Conservation (phyloP, 2,329 filamentous ascomycete species). For the Exophiala lecanii-corni region DNA sequence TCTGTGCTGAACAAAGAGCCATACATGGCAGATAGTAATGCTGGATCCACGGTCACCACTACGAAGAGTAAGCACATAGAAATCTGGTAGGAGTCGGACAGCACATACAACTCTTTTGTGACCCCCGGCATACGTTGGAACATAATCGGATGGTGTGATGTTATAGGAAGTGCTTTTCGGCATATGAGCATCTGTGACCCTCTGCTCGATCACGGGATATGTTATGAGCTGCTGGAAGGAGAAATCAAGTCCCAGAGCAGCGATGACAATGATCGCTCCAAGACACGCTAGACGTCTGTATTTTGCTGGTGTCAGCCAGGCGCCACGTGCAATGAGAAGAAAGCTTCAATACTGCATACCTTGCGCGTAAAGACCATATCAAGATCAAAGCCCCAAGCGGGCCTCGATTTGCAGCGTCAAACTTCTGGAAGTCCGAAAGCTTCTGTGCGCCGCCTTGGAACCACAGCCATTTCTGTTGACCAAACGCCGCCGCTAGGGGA, state of each 20-base stretch:
- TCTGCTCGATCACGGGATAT: constrained; percentile 2
- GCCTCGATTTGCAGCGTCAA: constrained; percentile 8
- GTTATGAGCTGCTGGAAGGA: constrained; percentile 7
- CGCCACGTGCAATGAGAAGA: too few species aligned
- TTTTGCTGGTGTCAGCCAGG: too few species aligned
- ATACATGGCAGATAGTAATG: too few species aligned
- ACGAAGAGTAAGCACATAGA: too few species aligned
- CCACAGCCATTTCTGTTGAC: constrained; percentile 11
- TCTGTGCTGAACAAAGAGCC: too few species aligned
- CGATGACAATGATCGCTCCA: constrained; percentile 9
- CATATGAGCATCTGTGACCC: neutral
- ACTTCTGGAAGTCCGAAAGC: constrained; percentile 8
- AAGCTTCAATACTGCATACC: too few species aligned
- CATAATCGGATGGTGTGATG: neutral
- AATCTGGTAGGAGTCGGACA: constrained; percentile 5
- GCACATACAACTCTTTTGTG: constrained; percentile 2
- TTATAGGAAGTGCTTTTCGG: neutral
- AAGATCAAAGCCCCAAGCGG: constrained; percentile 6
- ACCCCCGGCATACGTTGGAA: constrained; percentile 4
- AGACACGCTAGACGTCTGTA: constrained; percentile 11
- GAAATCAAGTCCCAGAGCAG: constrained; percentile 9
- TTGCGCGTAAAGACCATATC: too few species aligned
- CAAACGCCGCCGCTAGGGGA: constrained; percentile 3
- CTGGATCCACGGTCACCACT: too few species aligned
- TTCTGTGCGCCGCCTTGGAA: constrained; percentile 3